Conservation (phyloP, 2,329 filamentous ascomycete species). For the Fusarium humuli region DNA sequence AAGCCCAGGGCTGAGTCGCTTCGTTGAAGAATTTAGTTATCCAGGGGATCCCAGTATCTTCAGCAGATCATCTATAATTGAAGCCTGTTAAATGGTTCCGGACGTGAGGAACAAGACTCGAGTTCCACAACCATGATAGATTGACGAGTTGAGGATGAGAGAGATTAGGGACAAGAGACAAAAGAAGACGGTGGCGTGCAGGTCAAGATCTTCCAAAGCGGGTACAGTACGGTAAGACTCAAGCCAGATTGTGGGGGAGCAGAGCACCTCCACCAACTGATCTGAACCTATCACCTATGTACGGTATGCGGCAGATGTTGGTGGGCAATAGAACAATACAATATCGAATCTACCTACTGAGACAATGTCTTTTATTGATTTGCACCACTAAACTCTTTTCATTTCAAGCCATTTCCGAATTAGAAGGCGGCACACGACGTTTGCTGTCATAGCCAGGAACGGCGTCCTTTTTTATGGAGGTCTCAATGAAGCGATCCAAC, state of each 20-base stretch:
- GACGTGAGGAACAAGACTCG: slow-evolving; percentile 6
- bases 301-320: not conserved
- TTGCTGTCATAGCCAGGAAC: slow-evolving; percentile 25
- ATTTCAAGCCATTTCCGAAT: slow-evolving; percentile 8
- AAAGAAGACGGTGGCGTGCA: not conserved
- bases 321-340: not conserved
- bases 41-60: slow-evolving; percentile 5
- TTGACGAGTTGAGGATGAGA: not conserved
- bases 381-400: not conserved
- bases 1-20: not conserved
- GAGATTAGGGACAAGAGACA: not conserved
- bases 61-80: slow-evolving; percentile 1
- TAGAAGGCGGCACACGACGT: slow-evolving; percentile 1
- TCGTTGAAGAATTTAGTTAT: not conserved
- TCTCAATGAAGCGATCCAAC: not conserved
- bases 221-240: not conserved
- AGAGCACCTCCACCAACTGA: not conserved
- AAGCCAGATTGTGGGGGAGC: not conserved
- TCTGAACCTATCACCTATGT: too few relatives aligned
- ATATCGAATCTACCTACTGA: not conserved
- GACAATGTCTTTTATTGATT: not conserved
- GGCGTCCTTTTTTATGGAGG: slow-evolving; percentile 7
- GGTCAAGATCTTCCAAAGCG: not conserved
- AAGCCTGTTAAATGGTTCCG: not conserved
- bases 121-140: not conserved